Conservation (phyloP, 2,329 filamentous ascomycete genomes). For the Microsporum canis region DNA sequence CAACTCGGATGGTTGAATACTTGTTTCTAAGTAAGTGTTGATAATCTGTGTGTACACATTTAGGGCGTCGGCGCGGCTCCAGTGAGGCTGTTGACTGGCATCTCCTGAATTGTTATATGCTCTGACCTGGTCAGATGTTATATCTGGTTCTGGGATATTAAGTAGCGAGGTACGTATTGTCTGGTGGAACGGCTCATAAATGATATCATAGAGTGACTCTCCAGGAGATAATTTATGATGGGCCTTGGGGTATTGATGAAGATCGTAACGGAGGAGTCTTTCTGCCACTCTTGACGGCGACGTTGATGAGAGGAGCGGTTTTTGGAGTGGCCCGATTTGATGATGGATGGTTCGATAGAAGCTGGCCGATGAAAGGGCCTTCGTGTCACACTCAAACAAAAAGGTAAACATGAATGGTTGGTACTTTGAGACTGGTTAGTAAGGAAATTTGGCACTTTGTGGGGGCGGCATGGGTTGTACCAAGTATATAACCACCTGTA, state of each 20-base stretch:
- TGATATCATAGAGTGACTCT: constrained; percentile 47
- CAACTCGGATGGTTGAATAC: constrained; percentile 37
- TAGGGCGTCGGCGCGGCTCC: constrained; percentile 48
- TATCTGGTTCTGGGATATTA: constrained; percentile 48
- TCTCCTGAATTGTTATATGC: neutral
- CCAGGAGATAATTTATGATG: constrained; percentile 21
- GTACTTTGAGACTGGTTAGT: constrained; percentile 7
- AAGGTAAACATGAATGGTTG: constrained; percentile 44
- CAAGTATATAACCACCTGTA: constrained; percentile 34
- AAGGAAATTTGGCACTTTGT: neutral
- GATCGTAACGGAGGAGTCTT: constrained; percentile 25
- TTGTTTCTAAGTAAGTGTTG: constrained; percentile 44
- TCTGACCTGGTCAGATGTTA: constrained; percentile 18
- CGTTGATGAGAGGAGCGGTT: constrained; percentile 36
- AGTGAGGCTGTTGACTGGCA: constrained; percentile 20
- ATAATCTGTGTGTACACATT: constrained; percentile 52
- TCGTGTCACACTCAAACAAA: constrained; percentile 36
- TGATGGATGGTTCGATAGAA: constrained; percentile 41
- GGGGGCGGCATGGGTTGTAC: constrained; percentile 16
- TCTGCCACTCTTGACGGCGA: constrained; percentile 32
- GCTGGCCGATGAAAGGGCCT: constrained; percentile 30
- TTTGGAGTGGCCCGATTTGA: constrained; percentile 39
- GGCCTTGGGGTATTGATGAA: constrained; percentile 25
- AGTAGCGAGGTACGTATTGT: constrained; percentile 52
- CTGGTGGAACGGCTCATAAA: constrained; percentile 48